phyloP scores from a whole-genome alignment of 2,329 filamentous ascomycete species.

The Cordyceps cateniannulata region DNA sequence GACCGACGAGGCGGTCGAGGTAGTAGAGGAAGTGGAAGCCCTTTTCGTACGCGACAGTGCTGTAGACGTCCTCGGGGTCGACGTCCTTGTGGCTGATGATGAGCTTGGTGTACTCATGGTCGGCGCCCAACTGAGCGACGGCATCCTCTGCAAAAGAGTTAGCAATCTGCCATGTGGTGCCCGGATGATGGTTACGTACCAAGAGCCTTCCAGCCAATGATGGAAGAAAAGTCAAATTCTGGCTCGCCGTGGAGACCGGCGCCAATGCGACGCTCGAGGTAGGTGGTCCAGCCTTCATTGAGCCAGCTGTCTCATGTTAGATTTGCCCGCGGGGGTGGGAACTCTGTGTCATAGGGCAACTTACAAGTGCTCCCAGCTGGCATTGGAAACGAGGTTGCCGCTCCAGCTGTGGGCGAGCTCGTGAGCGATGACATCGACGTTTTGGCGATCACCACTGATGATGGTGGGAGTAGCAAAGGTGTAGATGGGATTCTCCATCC shows the following conservation, averaged over 20 bases:
- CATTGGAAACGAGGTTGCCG: constrained; percentile 74
- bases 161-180: neutral
- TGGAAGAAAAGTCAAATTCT: constrained; percentile 87
- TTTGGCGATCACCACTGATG: constrained; percentile 83
- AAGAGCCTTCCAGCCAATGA: constrained; percentile 91
- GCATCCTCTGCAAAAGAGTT: constrained; percentile 56
- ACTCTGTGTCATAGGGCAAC: constrained; percentile 19
- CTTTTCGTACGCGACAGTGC: constrained; percentile 89
- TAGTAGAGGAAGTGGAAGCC: constrained; percentile 92
- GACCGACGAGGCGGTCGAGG: constrained; percentile 78
- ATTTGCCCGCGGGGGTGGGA: neutral
- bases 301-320: constrained; percentile 44
- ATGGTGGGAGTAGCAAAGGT: constrained; percentile 94
- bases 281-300: constrained; percentile 86
- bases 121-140: constrained; percentile 68
- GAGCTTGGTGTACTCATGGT: constrained; percentile 90
- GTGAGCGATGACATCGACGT: constrained; percentile 94
- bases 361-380: constrained; percentile 75
- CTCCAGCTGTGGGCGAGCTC: constrained; percentile 76
- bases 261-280: constrained; percentile 81
- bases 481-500: constrained; percentile 89
- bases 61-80: constrained; percentile 95
- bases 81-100: constrained; percentile 81
- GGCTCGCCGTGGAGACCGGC: constrained; percentile 73
- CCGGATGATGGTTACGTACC: constrained; percentile 30